phyloP scores from a whole-genome alignment of 2,329 filamentous ascomycete genomes.

The Claviceps sp. region DNA sequence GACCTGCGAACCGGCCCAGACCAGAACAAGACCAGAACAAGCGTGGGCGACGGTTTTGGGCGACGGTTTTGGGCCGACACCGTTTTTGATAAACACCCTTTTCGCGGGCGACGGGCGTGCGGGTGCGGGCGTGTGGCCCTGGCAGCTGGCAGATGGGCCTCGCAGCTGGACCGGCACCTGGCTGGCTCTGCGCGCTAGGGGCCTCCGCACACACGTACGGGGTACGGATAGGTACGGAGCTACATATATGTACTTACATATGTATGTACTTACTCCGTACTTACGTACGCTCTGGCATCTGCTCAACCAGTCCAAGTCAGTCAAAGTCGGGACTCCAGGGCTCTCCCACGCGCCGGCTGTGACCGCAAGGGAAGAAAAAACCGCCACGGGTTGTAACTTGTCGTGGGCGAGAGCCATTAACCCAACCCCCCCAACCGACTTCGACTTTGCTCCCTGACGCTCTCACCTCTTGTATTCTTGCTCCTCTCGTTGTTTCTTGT shows the following conservation, averaged over 20 bases:
- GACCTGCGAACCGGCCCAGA: too few relatives aligned
- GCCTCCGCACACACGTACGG: background rate
- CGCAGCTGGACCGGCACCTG: background rate
- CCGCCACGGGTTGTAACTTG: constrained; percentile 7
- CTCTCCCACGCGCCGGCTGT: constrained; percentile 5
- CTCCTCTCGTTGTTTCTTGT: constrained; percentile 4
- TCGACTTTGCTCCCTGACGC: constrained; percentile 6
- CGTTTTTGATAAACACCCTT: background rate
- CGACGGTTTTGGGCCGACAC: background rate
- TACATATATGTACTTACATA: too few relatives aligned
- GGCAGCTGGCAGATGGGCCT: background rate
- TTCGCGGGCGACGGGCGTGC: background rate
- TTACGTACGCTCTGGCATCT: too few relatives aligned
- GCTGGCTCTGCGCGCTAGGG: constrained; percentile 1
- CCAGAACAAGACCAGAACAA: too few relatives aligned
- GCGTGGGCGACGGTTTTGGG: too few relatives aligned
- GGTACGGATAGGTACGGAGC: too few relatives aligned
- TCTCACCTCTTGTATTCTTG: constrained; percentile 8
- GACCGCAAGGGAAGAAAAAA: background rate
- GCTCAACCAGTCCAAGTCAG: background rate
- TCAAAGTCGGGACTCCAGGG: background rate
- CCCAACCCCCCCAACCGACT: constrained; percentile 1
- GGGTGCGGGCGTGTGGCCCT: background rate
- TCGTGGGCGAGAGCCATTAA: constrained; percentile 13
- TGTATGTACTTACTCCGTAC: too few relatives aligned